Percentiles rank a stretch among this genome's conserved stretches.
phyloP scores from a whole-genome alignment of 225 moss, liverwort and hornwort genomes.

The Straminergon stramineum region DNA sequence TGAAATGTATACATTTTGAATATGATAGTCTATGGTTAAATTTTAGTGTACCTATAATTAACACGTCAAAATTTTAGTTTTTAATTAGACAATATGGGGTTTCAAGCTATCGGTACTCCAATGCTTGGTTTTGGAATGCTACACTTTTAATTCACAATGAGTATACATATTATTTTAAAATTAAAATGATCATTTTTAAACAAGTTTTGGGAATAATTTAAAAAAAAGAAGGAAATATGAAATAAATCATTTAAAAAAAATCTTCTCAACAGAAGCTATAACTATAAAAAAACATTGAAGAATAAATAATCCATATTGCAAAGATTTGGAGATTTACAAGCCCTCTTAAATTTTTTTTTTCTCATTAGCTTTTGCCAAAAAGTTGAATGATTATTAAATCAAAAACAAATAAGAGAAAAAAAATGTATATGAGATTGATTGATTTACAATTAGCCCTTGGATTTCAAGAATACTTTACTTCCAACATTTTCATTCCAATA shows the following conservation, averaged over 20 bases:
- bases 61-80: no score
- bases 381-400: neutral
- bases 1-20: neutral
- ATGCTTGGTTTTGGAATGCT: neutral
- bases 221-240: neutral
- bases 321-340: neutral
- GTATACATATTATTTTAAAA: neutral
- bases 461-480: neutral
- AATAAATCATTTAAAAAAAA: neutral
- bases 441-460: neutral
- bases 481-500: neutral
- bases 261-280: neutral
- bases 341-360: no score
- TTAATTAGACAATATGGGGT: neutral
- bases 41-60: neutral
- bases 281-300: neutral
- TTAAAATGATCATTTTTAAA: neutral
- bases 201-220: neutral
- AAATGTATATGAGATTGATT: neutral
- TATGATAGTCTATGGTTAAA: neutral
- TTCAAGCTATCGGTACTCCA: neutral
- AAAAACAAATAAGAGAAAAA: neutral
- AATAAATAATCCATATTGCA: neutral
- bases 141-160: fast-evolving
- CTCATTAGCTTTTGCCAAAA: neutral